phyloP scores from a whole-genome alignment of 2,329 filamentous ascomycete species.

The Fusarium setosum region DNA sequence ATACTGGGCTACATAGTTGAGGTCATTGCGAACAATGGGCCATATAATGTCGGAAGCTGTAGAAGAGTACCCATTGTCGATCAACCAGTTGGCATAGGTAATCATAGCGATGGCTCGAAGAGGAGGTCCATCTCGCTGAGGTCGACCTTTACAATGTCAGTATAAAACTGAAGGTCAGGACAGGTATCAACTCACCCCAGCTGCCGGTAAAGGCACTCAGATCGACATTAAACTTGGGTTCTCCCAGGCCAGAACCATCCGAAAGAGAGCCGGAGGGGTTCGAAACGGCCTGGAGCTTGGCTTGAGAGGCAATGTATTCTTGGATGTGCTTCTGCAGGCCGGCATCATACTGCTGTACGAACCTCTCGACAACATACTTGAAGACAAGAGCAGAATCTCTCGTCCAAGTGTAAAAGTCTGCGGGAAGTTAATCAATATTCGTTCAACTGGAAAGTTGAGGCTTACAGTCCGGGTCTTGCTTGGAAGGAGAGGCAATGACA shows the following conservation, averaged over 20 bases:
- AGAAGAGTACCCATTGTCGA: conserved; percentile 71
- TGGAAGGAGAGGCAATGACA: conserved; percentile 69
- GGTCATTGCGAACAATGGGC: conserved; percentile 81
- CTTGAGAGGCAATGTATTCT: conserved; percentile 76
- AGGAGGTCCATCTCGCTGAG: conserved; percentile 83
- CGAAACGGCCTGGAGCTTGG: conserved; percentile 71
- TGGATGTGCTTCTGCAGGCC: conserved; percentile 70
- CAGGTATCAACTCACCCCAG: conserved; percentile 65
- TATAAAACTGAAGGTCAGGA: neutral
- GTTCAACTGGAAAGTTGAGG: neutral
- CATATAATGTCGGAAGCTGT: conserved; percentile 70
- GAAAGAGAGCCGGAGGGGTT: conserved; percentile 74
- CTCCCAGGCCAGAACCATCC: conserved; percentile 69
- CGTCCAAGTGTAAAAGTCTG: conserved; percentile 85
- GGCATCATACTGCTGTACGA: conserved; percentile 68
- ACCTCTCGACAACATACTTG: conserved; percentile 75
- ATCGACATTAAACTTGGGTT: conserved; percentile 79
- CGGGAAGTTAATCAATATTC: conserved; percentile 5
- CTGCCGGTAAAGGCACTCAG: conserved; percentile 70
- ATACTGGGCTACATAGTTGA: conserved; percentile 80
- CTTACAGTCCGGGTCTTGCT: conserved; percentile 66
- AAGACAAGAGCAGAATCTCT: conserved; percentile 78
- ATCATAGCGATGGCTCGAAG: conserved; percentile 80
- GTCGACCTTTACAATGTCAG: conserved; percentile 61
- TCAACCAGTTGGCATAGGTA: conserved; percentile 77